phyloP scores from a whole-genome alignment of 192 early-diverging fungal species.

The Lobosporangium transversale region DNA sequence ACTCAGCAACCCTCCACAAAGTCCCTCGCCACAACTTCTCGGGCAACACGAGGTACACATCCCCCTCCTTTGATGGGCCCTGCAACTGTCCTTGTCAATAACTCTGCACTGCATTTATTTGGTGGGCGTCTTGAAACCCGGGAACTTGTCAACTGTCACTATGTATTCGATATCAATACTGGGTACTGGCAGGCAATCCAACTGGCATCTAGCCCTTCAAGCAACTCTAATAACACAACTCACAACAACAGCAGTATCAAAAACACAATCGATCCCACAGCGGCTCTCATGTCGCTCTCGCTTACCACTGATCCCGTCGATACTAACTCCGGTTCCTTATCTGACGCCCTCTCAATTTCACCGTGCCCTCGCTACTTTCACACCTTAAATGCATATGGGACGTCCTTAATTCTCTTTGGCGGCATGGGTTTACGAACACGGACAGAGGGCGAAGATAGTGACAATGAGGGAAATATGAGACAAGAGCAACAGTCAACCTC shows the following conservation, averaged over 20 bases:
- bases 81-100: slow-evolving; percentile 42
- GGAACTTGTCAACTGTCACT: slow-evolving; percentile 42
- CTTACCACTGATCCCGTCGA: slow-evolving; percentile 48
- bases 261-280: slow-evolving; percentile 8
- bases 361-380: slow-evolving; percentile 44
- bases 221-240: background rate
- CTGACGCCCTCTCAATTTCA: slow-evolving; percentile 31
- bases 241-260: slow-evolving; percentile 1
- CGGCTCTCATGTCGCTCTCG: slow-evolving; percentile 46
- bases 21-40: slow-evolving; percentile 31
- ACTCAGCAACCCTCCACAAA: slow-evolving; percentile 25
- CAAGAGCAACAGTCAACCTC: too few species aligned
- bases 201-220: background rate
- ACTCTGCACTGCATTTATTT: slow-evolving; percentile 32
- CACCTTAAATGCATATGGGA: slow-evolving; percentile 45
- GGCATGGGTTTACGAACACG: slow-evolving; percentile 23
- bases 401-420: slow-evolving; percentile 45
- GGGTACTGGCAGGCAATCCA: slow-evolving; percentile 35
- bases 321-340: slow-evolving; percentile 36
- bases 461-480: slow-evolving; percentile 20
- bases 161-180: slow-evolving; percentile 39
- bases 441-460: slow-evolving; percentile 27
- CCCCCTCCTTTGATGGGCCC: slow-evolving; percentile 46
- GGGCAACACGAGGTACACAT: slow-evolving; percentile 17
- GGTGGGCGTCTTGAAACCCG: slow-evolving; percentile 43